Conservation (phyloP, 176 grass and related monocot species). For the sorghum (Sorghum bicolor) region DNA sequence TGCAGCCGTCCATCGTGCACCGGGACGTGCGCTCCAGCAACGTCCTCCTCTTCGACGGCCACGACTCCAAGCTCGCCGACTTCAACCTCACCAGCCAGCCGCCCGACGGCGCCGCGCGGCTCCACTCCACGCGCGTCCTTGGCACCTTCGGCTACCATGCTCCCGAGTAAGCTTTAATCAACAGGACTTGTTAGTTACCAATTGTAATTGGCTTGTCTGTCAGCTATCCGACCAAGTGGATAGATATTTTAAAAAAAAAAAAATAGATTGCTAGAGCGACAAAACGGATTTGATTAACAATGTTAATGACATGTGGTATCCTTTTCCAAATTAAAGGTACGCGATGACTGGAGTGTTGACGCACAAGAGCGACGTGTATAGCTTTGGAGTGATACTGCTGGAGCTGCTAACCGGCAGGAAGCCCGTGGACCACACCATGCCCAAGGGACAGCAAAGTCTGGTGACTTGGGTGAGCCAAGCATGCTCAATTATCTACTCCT, state of each 20-base stretch:
- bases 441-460: slow-evolving; percentile 51
- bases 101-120: slow-evolving; percentile 38
- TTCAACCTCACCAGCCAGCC: slow-evolving; percentile 53
- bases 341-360: slow-evolving; percentile 58
- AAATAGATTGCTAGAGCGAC: too few relatives aligned
- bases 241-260: too few relatives aligned
- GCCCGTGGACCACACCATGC: slow-evolving; percentile 66
- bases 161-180: slow-evolving; percentile 13
- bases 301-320: not conserved
- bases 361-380: slow-evolving; percentile 58
- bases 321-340: slow-evolving; percentile 26
- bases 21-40: slow-evolving; percentile 64
- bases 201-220: too few relatives aligned
- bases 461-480: slow-evolving; percentile 46
- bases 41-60: slow-evolving; percentile 51
- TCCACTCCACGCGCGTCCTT: slow-evolving; percentile 56
- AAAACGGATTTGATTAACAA: not conserved
- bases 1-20: slow-evolving; percentile 53
- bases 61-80: slow-evolving; percentile 53
- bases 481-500: not conserved
- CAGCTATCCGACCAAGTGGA: too few relatives aligned
- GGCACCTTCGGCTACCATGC: slow-evolving; percentile 67
- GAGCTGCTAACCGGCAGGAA: slow-evolving; percentile 60
- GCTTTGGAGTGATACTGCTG: slow-evolving; percentile 52
- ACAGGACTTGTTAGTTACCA: too few relatives aligned